phyloP scores from a whole-genome alignment of 768 basidiomycete genomes.

The Rhodotorula taiwanensis region DNA sequence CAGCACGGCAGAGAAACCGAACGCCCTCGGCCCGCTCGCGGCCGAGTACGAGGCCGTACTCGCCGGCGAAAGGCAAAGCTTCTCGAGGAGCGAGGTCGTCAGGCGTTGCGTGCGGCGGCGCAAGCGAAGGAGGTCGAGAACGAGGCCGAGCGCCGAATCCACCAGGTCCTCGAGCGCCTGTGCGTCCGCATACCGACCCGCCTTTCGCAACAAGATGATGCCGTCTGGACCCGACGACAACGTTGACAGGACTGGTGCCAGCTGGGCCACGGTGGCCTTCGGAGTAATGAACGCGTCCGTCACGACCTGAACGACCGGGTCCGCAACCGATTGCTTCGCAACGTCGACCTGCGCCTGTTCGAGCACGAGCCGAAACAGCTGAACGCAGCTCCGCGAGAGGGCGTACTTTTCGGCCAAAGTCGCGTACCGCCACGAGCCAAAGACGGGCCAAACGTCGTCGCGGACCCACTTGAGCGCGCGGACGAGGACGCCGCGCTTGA shows the following conservation, averaged over 20 bases:
- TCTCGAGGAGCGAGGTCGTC: slow-evolving; percentile 60
- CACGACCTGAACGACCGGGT: slow-evolving; percentile 44
- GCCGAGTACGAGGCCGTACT: background rate
- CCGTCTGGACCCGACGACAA: slow-evolving; percentile 60
- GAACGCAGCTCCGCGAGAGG: slow-evolving; percentile 62
- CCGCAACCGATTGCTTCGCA: background rate
- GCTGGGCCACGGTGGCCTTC: slow-evolving; percentile 61
- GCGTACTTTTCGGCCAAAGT: slow-evolving; percentile 77
- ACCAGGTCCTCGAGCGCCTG: slow-evolving; percentile 62
- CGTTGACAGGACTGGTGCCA: slow-evolving; percentile 68
- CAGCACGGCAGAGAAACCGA: background rate
- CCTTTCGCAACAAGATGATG: slow-evolving; percentile 55
- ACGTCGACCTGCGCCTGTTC: slow-evolving; percentile 24
- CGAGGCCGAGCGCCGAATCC: slow-evolving; percentile 59
- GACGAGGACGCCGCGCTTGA: slow-evolving; percentile 77
- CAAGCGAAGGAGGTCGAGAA: slow-evolving; percentile 57
- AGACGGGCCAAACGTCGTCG: slow-evolving; percentile 79
- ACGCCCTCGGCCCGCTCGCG: background rate
- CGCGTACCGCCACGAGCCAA: slow-evolving; percentile 75
- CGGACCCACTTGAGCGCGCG: slow-evolving; percentile 73
- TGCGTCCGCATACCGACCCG: slow-evolving; percentile 64
- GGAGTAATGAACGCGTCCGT: slow-evolving; percentile 66
- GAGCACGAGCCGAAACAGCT: slow-evolving; percentile 63
- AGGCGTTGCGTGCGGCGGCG: slow-evolving; percentile 52
- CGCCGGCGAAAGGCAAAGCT: slow-evolving; percentile 42